Evolutionary conservation across 106 monocot species (phyloP), one percentile per base, ranked within the genome.

Genomic region (Platanthera zijinensis): DNA sequence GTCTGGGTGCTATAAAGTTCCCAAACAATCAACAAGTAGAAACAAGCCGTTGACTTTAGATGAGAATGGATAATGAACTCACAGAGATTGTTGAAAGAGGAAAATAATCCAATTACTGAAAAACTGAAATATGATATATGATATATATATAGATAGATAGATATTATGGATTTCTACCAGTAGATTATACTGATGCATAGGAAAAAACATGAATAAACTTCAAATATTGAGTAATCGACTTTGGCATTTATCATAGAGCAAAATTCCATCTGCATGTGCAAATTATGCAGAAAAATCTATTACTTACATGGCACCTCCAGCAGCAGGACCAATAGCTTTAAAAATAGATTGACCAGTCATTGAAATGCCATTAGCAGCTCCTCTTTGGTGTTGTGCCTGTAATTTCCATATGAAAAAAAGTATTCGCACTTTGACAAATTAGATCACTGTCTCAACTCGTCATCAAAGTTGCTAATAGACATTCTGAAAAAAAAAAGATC

Each of bases 291-390:
- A 11, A 32, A 61, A 61, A 66, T 70, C 45, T 47, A 17, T 64
- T 51, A 80, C 86, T 83, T 78, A 86, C 86, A 86, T 47, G 48
- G 30, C 74, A 61, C 86, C 86, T 51, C 74, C 86, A 80, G 56
- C 68, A 48, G 86, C 86, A 57, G 86, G 86, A 75, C 77, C 86
- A 71, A 74, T 12, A 51, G 83, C 83, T 80, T 83, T 86, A 52
- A 77, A 86, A 61, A 86, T 15, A 48, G 86, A 86, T 57, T 76
- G 71, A 50, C 57, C 80, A 30, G 77, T 80, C 69, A 78, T 69
- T 52, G 86, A 54, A 74, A 86, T 80, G 25, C 86, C 86, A 83
- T 86, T 86, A 74, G 86, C 86, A 80, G 86, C 83, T 75, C 86
- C 86, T 83, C 86, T 83, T 78, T 86, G 86, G 45, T 80, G 69